Evolutionary conservation across 148 eudicot species (phyloP).

Genomic region (Hydrangea macrophylla): DNA sequence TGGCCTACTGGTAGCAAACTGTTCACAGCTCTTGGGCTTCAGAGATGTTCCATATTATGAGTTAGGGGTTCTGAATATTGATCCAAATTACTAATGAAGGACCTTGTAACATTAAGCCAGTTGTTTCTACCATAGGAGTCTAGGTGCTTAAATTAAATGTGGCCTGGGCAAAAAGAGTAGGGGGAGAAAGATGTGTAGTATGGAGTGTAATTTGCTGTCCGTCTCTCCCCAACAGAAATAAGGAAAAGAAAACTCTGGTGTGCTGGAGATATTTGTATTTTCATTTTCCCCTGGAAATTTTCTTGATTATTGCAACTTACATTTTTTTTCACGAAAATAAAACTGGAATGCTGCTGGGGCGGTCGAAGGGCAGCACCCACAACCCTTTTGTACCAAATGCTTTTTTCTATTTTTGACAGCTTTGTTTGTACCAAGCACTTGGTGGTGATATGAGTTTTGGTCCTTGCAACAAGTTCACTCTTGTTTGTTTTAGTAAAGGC

Average conservation of each 20-base stretch:
- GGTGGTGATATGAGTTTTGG: no score
- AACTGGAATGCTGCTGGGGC: no score
- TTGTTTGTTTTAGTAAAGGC: no score
- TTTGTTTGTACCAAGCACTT: no score
- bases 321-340: no score
- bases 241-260: not conserved
- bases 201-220: not conserved
- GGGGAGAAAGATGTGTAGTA: not conserved
- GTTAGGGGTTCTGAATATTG: not conserved
- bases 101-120: not conserved
- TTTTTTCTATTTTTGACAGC: no score
- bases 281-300: no score
- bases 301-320: no score
- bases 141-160: not conserved
- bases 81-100: not conserved
- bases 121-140: not conserved
- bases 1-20: conserved; percentile 45
- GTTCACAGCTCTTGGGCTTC: conserved; percentile 35
- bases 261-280: not conserved
- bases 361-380: no score
- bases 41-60: conserved; percentile 50
- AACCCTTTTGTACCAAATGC: no score
- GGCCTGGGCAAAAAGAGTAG: no score
- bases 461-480: no score
- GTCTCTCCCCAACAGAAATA: not conserved